phyloP scores from a whole-genome alignment of 352 stramenopile genomes.

The Phytopythium helicoides region DNA sequence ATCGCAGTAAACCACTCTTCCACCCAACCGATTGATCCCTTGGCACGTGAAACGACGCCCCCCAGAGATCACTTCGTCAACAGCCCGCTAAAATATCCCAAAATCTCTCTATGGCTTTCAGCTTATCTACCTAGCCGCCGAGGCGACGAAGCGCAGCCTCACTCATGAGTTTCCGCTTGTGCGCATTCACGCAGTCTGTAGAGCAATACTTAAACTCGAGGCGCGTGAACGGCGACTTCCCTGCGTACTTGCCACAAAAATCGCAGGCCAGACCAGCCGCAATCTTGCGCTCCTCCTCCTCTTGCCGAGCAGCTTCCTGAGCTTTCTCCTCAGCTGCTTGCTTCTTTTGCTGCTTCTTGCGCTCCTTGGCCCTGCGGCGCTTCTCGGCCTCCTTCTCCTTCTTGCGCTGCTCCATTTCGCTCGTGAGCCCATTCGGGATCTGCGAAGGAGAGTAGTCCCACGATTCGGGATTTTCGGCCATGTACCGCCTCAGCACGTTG shows the following conservation, averaged over 20 bases:
- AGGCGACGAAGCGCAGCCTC: slow-evolving; percentile 87
- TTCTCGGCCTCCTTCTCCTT: slow-evolving; percentile 89
- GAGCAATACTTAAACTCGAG: slow-evolving; percentile 94
- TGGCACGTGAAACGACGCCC: too few species aligned
- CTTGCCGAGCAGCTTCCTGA: slow-evolving; percentile 56
- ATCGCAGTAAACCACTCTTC: slow-evolving; percentile 31
- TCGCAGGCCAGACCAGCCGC: slow-evolving; percentile 71
- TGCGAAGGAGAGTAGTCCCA: slow-evolving; percentile 75
- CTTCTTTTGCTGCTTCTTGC: slow-evolving; percentile 91
- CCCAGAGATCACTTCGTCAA: too few species aligned
- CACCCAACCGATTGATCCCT: too few species aligned
- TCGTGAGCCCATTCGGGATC: slow-evolving; percentile 72
- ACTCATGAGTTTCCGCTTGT: slow-evolving; percentile 93
- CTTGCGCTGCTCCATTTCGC: slow-evolving; percentile 83
- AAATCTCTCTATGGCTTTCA: neutral
- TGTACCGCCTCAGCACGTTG: slow-evolving; percentile 90
- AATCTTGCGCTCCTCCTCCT: slow-evolving; percentile 72
- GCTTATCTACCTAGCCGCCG: slow-evolving; percentile 23
- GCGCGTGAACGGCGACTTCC: slow-evolving; percentile 88
- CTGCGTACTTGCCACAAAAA: slow-evolving; percentile 79
- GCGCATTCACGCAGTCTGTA: slow-evolving; percentile 90
- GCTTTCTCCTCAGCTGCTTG: slow-evolving; percentile 65
- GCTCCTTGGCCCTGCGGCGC: slow-evolving; percentile 77
- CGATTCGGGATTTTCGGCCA: slow-evolving; percentile 74
- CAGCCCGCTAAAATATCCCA: neutral